These are phyloP conservation scores for Thermothelomyces thermophilus DNA, from an alignment of 2,329 filamentous ascomycete species.

Conservation along the genomic window DNA sequence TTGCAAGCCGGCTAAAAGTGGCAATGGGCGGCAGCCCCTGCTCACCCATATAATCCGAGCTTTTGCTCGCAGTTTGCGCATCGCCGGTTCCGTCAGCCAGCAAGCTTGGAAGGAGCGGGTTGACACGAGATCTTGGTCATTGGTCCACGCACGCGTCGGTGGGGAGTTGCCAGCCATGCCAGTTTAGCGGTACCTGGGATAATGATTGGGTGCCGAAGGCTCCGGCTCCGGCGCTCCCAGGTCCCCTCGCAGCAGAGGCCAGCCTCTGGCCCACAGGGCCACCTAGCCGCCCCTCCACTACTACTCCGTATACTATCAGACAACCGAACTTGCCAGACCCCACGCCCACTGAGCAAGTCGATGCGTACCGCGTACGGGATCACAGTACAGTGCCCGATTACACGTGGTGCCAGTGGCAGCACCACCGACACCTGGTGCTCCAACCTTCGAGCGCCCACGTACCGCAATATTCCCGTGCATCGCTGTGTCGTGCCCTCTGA, in stretches of 20 bases:
- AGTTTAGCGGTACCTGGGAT: constrained; percentile 10
- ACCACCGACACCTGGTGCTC: constrained; percentile 14
- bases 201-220: constrained; percentile 18
- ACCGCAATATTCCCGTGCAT: constrained; percentile 2
- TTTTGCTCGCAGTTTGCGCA: too few species aligned
- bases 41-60: too few species aligned
- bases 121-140: not conserved
- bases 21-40: too few species aligned
- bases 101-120: not conserved
- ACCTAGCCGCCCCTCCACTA: constrained; percentile 2
- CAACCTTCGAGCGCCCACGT: constrained; percentile 16
- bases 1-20: not conserved
- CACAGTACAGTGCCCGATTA: constrained; percentile 24
- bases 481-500: constrained; percentile 3
- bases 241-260: not conserved
- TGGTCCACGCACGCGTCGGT: constrained; percentile 8
- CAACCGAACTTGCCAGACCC: constrained; percentile 18
- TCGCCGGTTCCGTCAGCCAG: too few species aligned
- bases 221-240: constrained; percentile 16
- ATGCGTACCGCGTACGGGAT: too few species aligned
- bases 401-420: constrained; percentile 28
- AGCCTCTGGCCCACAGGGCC: constrained; percentile 6
- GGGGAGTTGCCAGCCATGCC: constrained; percentile 8
- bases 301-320: not conserved
- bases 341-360: constrained; percentile 16